Evolutionary conservation across 176 grass and related monocot genomes (phyloP), one percentile per base, ranked within the genome.

Genomic region (Bonia amplexicaulis): DNA sequence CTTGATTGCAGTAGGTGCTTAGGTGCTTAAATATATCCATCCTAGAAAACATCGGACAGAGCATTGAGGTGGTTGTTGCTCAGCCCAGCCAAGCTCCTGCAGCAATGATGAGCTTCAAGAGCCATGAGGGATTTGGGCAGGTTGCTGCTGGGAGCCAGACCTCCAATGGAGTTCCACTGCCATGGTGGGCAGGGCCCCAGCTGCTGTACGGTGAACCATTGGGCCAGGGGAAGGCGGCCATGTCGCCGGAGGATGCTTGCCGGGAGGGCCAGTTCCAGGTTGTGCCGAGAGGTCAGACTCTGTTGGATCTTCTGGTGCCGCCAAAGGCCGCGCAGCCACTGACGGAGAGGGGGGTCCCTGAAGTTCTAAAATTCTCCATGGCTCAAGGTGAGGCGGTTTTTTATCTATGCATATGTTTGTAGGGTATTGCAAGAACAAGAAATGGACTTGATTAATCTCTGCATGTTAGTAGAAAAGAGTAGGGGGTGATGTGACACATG

Each of bases 161-260:
- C 47, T 31, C 58, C 60, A 29, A 52, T 23, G 83, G 83, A 20
- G 71, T 84, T 17, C 23, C 86, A 31, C 10, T 87, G 46, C 86
- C 90, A 29, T 97, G 90, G 92, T 92, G 90, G 94, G 57, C 82
- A 7, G 86, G 80, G 22, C n/a, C 74, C 69, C 90, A 89, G 81
- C 47, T 80, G 77, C 69, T 91, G 79, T 90, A 83, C 82, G 82
- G 90, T 1, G 86, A 92, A 76, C 69, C 83, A 37, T 23, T 80
- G 70, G 90, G 57, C 49, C 77, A 89, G 53, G 80, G 83, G 52
- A 92, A 87, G 83, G 69, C 69, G 37, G 69, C 70, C 39, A 17
- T 86, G 22, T 45, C 78, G 57, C 44, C 51, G 59, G 88, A 90
- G 44, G 44, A 69, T 9, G 49, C 77, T 41, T 84, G 81, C 69